These are phyloP conservation scores for Annulohypoxylon bovei DNA, from an alignment of 495 filamentous ascomycete species.

Conservation along the genomic window DNA sequence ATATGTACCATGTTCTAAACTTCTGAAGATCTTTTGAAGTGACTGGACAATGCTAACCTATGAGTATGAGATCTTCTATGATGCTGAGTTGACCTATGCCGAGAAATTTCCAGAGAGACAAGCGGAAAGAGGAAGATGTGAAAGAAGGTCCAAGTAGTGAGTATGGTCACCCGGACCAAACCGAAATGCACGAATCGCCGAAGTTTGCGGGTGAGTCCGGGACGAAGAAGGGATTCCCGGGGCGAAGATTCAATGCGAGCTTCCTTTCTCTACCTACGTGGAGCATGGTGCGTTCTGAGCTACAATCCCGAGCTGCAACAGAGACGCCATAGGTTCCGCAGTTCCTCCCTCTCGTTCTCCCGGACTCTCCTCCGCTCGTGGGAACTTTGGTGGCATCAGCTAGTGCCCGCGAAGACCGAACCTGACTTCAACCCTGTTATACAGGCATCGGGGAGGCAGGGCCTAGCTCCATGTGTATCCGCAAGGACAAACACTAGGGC, in stretches of 20 bases:
- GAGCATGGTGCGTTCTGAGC: not conserved
- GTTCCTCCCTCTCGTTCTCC: not conserved
- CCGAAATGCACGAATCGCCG: not conserved
- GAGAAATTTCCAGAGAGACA: not conserved
- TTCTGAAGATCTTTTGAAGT: not conserved
- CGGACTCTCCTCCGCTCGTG: not conserved
- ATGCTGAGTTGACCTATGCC: not conserved
- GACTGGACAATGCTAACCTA: not conserved
- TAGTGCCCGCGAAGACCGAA: not conserved
- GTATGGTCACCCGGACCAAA: not conserved
- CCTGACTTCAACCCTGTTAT: not conserved
- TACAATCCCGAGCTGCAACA: not conserved
- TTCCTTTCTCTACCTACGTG: slow-evolving; percentile 1
- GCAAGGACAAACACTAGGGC: not conserved
- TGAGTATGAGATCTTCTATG: not conserved
- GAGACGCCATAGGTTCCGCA: not conserved
- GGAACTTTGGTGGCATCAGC: not conserved
- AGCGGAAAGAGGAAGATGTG: not conserved
- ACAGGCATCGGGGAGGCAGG: not conserved
- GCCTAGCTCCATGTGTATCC: not conserved
- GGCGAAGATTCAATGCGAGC: not conserved
- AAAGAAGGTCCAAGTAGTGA: not conserved
- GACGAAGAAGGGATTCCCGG: not conserved
- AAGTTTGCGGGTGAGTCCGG: slow-evolving; percentile 4
- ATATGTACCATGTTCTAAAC: not conserved